Base-by-base conservation (phyloP, 495 filamentous ascomycete species). In the Evernia prunastri region DNA sequence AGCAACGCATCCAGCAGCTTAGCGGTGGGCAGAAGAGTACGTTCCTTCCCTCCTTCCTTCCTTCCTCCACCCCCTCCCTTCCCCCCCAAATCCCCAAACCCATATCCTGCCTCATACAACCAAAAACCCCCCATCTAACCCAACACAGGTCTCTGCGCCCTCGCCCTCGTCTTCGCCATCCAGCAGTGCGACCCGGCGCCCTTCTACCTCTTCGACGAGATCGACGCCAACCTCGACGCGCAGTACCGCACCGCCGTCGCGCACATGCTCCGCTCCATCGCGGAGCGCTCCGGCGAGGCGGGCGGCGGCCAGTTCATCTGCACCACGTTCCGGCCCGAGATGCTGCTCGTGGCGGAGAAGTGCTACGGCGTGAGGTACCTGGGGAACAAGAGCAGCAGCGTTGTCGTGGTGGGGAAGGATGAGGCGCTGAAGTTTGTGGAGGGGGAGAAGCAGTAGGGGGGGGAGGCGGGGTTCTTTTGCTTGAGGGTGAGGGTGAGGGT, bases 171-270 rank as follows among this genome's bases (percentile, higher is more conserved):
- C 66, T 97, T 99, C 73, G 94, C 94, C n/a, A 96, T 99, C 74
- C 94, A 99, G 71, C 89, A 91, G 67, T 96, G 94, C 70, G 94
- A 97, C 69, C 94, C 95, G 9, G 93, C 92, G 23, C 94, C 94
- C 17, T 97, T 99, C 79, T 96, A 97, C 76, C 90, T 99, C 66
- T 99, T 99, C 67, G 94, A 99, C 73, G 94, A 99, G 78, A 96
- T 99, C 71, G 94, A 99, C 74, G 94, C 94, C 72, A 97, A 97
- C 73, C 84, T 99, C 27, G 94, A 99, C 75, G 92, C 92, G 11
- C 94, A 97, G 76, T 98, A 98, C 79, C 86, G 94, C 43, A 96
- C 92, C 5, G 92, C 93, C 1, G 92, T 96, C 29, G 94, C 94
- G 7, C 81, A 88, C 66, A 90, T 97, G 81, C 80, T 98, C 23